phyloP scores from a whole-genome alignment of 495 filamentous ascomycete species.

The Penicillium flavigenum region DNA sequence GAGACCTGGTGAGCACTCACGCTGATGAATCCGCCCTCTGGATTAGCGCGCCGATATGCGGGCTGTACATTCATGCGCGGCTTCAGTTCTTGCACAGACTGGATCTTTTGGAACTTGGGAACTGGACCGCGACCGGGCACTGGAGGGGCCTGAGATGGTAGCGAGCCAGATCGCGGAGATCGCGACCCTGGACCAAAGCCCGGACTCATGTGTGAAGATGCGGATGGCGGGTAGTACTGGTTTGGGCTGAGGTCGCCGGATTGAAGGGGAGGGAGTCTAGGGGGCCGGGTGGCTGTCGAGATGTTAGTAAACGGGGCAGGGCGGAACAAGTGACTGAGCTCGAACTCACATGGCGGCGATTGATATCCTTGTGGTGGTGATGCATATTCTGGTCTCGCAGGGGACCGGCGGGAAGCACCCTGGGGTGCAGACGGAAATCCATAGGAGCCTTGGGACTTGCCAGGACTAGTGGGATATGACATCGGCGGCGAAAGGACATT shows the following conservation, averaged over 20 bases:
- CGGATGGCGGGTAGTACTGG: conserved; percentile 68
- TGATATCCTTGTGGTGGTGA: conserved; percentile 66
- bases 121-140: conserved; percentile 66
- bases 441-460: conserved; percentile 53
- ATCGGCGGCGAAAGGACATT: conserved; percentile 68
- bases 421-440: conserved; percentile 39
- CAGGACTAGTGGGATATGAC: conserved; percentile 57
- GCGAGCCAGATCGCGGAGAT: conserved; percentile 60
- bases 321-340: neutral
- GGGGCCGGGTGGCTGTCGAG: conserved; percentile 39
- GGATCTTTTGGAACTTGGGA: conserved; percentile 80
- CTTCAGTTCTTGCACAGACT: conserved; percentile 68
- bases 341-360: conserved; percentile 56
- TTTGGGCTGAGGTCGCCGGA: conserved; percentile 59
- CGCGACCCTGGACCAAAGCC: conserved; percentile 71
- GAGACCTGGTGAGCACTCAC: conserved; percentile 52
- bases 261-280: conserved; percentile 68
- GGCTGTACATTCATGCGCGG: conserved; percentile 85
- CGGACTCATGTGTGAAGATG: conserved; percentile 65
- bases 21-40: conserved; percentile 98
- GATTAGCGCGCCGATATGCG: conserved; percentile 87
- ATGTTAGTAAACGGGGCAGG: neutral
- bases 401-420: conserved; percentile 55
- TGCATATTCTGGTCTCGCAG: conserved; percentile 55
- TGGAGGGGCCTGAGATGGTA: conserved; percentile 43